Evolutionary conservation across 2,329 filamentous ascomycete genomes (phyloP), one percentile per base, ranked within the genome.

Genomic region (Colletotrichum lentis): DNA sequence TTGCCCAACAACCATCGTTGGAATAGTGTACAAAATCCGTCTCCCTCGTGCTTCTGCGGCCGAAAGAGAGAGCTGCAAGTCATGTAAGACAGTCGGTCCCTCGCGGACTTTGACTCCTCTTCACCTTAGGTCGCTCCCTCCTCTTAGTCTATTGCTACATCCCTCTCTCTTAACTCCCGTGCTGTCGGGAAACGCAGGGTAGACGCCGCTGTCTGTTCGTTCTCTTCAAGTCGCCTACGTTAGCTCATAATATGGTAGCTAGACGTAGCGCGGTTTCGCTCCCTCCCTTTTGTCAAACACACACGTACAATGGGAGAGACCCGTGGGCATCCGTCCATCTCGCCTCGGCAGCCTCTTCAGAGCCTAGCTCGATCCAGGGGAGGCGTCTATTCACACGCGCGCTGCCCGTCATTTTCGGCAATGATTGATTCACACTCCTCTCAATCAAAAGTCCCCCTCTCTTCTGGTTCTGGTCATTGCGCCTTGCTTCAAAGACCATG

Each of bases 21-120:
- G 20, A 39, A 20, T 41, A 55, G 44, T 37, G 27, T 24, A 41
- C 27, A 58, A 24, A 47, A 43, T 22, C 43, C 61, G 31, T 68
- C 62, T 68, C 65, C 65, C 61, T 68, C 24, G 44, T 20, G 31
- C 61, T 68, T 49, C 52, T 66, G 22, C 62, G 49, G 62, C 55
- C 65, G 47, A 56, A 37, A 58, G 27, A 52, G 18, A 56, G 24
- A 52, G 11, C 43, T 56, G 54, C 65, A 64, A 65, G 62, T 44
- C 54, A 60, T 68, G 47, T 22, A 44, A 68, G 65, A 65, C 62
- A 60, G 41, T 11, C 22, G 49, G 44, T 37, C 39, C 41, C 18
- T 43, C 37, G 31, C 61, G 24, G 41, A 41, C 62, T 49, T 60
- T 46, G 18, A 27, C 43, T 47, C 37, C 52, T 52, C 41, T 68